These are phyloP conservation scores for Nasturtium officinale DNA, from an alignment of 345 rosid species.

Conservation along the genomic window DNA sequence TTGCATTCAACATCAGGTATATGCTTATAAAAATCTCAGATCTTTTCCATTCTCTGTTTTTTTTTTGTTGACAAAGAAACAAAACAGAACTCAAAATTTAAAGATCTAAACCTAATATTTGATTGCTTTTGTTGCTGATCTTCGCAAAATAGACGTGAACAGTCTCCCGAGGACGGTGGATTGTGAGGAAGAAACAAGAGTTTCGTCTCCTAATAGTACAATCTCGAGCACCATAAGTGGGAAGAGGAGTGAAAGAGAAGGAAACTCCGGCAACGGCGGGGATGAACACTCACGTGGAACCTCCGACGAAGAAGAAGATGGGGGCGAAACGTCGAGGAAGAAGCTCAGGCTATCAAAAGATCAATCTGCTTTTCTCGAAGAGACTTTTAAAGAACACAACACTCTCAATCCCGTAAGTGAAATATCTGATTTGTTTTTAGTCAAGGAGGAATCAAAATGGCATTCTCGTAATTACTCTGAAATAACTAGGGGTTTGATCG, in stretches of 20 bases:
- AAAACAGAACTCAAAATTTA: slow-evolving; percentile 4
- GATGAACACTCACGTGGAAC: slow-evolving; percentile 78
- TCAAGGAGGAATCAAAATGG: neutral
- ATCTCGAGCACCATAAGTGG: slow-evolving; percentile 83
- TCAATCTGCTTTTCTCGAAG: slow-evolving; percentile 92
- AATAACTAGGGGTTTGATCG: neutral
- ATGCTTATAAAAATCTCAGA: slow-evolving; percentile 1
- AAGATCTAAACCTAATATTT: neutral
- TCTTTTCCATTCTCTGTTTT: neutral
- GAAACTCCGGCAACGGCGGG: slow-evolving; percentile 37
- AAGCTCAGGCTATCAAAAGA: slow-evolving; percentile 90
- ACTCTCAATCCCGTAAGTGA: slow-evolving; percentile 95
- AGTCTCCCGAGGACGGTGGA: slow-evolving; percentile 59
- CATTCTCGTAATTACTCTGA: neutral
- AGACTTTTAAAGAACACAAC: slow-evolving; percentile 91
- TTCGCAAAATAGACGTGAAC: slow-evolving; percentile 92
- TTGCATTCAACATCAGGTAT: slow-evolving; percentile 8
- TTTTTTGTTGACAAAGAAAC: neutral
- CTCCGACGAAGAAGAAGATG: slow-evolving; percentile 90
- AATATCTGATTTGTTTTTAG: neutral
- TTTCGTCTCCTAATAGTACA: slow-evolving; percentile 93
- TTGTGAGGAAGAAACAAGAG: slow-evolving; percentile 82
- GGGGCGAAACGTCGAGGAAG: slow-evolving; percentile 83
- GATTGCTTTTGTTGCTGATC: slow-evolving; percentile 54
- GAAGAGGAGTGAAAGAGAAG: slow-evolving; percentile 85